phyloP scores from a whole-genome alignment of 31 red algal genomes.

The Endocladia muricata region DNA sequence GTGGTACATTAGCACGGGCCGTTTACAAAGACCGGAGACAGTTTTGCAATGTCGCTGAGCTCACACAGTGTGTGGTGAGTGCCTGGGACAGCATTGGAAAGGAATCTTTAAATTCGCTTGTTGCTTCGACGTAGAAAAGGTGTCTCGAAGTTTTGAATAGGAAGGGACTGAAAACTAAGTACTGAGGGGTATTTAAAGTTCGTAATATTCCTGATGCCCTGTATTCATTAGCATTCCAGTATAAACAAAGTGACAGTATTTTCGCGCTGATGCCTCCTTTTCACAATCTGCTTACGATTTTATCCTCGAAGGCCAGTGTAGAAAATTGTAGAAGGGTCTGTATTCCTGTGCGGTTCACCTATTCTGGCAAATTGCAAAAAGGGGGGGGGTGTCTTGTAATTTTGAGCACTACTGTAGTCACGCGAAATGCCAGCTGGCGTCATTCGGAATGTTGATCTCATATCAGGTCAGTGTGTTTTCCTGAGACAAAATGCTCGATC shows the following conservation, averaged over 20 bases:
- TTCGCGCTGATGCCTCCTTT: background rate
- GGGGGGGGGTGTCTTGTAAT: background rate
- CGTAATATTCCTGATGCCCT: background rate
- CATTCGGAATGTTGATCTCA: too few species aligned
- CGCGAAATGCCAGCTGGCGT: too few species aligned
- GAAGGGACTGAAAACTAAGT: background rate
- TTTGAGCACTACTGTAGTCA: background rate
- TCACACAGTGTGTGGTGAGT: background rate
- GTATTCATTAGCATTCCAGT: background rate
- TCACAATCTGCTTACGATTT: background rate
- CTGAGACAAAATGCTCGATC: too few species aligned
- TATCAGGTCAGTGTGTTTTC: too few species aligned
- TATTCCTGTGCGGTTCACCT: background rate
- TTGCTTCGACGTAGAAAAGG: constrained; percentile 5
- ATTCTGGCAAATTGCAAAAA: background rate
- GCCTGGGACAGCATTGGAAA: background rate
- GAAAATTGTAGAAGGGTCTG: background rate
- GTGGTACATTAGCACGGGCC: background rate
- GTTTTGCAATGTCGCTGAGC: constrained; percentile 1
- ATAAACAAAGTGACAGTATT: background rate
- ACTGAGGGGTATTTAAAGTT: background rate
- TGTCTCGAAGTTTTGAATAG: background rate
- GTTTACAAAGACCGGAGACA: constrained; percentile 7
- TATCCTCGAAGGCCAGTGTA: background rate
- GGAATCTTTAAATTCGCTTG: background rate